A percentile compares a stretch with the other conserved stretches of the same genome.
Evolutionary conservation across 306 rosid species (phyloP).

Genomic region (Luffa acutangula): DNA sequence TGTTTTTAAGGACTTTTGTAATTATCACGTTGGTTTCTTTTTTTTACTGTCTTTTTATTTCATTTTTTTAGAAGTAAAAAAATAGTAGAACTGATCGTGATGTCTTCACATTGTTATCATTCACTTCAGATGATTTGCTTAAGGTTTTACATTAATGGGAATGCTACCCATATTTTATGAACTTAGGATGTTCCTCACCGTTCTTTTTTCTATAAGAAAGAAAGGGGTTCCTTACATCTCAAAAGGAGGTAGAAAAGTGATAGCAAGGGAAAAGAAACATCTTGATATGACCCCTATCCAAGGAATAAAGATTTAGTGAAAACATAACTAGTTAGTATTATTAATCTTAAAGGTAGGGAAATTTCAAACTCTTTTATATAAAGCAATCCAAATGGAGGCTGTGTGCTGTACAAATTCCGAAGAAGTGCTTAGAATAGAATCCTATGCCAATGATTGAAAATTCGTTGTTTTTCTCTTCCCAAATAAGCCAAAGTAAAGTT

Average conservation of each 20-base stretch:
- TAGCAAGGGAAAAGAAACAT: neutral
- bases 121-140: neutral
- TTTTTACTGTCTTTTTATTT: too few relatives aligned
- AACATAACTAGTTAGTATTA: neutral
- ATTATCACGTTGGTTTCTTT: too few relatives aligned
- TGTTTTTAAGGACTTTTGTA: too few relatives aligned
- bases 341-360: neutral
- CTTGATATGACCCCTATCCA: neutral
- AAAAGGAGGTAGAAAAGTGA: neutral
- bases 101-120: too few relatives aligned
- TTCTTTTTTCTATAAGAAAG: neutral
- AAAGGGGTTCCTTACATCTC: neutral
- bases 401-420: neutral
- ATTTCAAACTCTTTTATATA: neutral
- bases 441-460: neutral
- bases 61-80: too few relatives aligned
- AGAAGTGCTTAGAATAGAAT: neutral
- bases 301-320: neutral
- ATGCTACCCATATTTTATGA: neutral
- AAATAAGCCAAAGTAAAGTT: neutral
- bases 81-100: too few relatives aligned
- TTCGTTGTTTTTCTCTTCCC: neutral
- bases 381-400: neutral
- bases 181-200: neutral
- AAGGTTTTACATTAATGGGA: neutral